These are phyloP conservation scores for Scenedesmus sp. DNA, from an alignment of 163 green algal species.

Conservation along the genomic window DNA sequence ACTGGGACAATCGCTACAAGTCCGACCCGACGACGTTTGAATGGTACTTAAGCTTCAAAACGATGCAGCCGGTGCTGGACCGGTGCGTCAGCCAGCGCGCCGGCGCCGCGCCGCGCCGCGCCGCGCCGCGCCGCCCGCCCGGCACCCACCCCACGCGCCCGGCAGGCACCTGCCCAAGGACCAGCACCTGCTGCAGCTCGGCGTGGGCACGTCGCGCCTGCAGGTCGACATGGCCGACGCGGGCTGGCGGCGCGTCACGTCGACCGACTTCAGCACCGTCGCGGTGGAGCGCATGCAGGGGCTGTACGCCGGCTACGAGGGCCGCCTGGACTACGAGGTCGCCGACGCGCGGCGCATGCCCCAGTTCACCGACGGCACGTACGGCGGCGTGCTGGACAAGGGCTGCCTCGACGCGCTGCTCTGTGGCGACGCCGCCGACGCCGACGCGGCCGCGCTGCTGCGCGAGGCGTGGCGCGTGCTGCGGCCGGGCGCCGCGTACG, in stretches of 20 bases:
- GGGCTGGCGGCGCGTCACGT: constrained; percentile 50
- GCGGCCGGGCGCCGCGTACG: constrained; percentile 45
- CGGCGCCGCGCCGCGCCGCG: background rate
- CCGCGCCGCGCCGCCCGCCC: background rate
- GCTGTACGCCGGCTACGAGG: constrained; percentile 13
- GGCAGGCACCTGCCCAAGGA: constrained; percentile 40
- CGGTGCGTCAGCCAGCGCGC: background rate
- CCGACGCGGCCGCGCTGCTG: constrained; percentile 51
- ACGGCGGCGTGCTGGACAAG: constrained; percentile 67
- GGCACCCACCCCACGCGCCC: too few relatives aligned
- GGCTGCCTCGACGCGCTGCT: constrained; percentile 68
- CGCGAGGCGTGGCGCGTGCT: constrained; percentile 56
- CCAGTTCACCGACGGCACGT: constrained; percentile 26
- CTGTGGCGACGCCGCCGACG: constrained; percentile 58
- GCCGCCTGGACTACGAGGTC: constrained; percentile 44
- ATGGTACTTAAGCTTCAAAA: constrained; percentile 32
- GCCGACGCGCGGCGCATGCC: constrained; percentile 17
- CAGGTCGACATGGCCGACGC: constrained; percentile 43
- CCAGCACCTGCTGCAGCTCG: constrained; percentile 32
- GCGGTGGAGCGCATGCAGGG: constrained; percentile 46
- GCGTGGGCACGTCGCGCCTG: constrained; percentile 35
- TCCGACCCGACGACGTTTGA: constrained; percentile 36
- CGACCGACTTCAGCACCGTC: constrained; percentile 48
- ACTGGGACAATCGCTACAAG: constrained; percentile 30
- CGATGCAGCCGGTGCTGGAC: constrained; percentile 16